phyloP scores from a whole-genome alignment of 495 filamentous ascomycete genomes.

The Podospora conica region DNA sequence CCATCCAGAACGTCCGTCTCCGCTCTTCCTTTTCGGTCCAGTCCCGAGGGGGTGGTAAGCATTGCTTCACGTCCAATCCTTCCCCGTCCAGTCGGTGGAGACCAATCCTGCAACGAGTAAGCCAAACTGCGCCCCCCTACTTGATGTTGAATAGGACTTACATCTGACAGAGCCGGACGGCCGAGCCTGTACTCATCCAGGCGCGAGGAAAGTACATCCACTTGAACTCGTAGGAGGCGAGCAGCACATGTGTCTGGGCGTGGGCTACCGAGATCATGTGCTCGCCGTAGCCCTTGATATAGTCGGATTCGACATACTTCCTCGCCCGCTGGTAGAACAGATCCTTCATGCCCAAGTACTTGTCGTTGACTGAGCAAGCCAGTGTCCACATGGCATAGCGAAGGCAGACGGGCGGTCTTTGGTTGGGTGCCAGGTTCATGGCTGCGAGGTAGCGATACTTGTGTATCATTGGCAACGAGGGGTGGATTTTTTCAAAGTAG shows the following conservation, averaged over 20 bases:
- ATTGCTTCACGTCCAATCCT: constrained; percentile 91
- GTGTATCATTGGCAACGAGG: constrained; percentile 81
- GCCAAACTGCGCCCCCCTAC: not conserved
- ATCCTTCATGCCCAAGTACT: constrained; percentile 66
- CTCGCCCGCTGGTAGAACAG: constrained; percentile 83
- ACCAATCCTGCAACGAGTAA: constrained; percentile 55
- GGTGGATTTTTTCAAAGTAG: constrained; percentile 87
- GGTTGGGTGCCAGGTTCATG: constrained; percentile 76
- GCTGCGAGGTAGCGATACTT: constrained; percentile 76
- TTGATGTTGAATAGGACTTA: constrained; percentile 13
- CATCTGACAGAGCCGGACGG: constrained; percentile 75
- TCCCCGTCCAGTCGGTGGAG: constrained; percentile 81
- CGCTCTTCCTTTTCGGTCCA: constrained; percentile 93
- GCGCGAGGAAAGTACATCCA: constrained; percentile 97
- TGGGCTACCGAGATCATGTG: constrained; percentile 73
- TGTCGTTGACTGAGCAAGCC: constrained; percentile 76
- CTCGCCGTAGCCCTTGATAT: constrained; percentile 91
- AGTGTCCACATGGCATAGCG: constrained; percentile 93
- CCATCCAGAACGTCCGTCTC: constrained; percentile 89
- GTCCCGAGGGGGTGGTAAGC: constrained; percentile 74
- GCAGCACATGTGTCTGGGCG: constrained; percentile 74
- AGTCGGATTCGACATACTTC: constrained; percentile 84
- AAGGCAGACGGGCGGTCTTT: constrained; percentile 80
- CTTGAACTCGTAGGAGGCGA: constrained; percentile 86
- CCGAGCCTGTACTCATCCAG: constrained; percentile 85